Evolutionary conservation across 2,329 filamentous ascomycete genomes (phyloP), one percentile per base, ranked within the genome.

Genomic region (Magnaporthales sp.): DNA sequence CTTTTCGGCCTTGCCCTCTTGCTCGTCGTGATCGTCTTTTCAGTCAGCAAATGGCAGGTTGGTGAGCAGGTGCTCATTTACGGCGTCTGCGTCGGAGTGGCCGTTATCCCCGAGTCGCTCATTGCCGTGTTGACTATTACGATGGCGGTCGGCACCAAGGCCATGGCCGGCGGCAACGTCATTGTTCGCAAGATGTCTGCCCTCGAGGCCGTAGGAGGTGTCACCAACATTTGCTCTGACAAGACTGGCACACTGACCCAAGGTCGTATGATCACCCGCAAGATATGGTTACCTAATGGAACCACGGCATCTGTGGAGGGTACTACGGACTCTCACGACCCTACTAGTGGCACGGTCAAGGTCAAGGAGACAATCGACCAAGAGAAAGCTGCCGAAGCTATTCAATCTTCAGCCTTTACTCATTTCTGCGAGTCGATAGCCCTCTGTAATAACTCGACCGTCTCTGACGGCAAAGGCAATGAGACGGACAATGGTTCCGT

Each of bases 41-140:
- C 80, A 4, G 83, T 86, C 29, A 89, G 88, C 73, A 71, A 78
- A 4, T 85, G 84, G 72, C 76, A 77, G 9, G 75, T 76, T 62
- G 77, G 80, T 19, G 78, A 77, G 32, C 84, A 87, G 70, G 84
- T 88, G 67, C 86, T 88, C 67, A 87, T 89, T 69, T 88, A 88
- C 70, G 86, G 85, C 3, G 85, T 88, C 8, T 84, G 84, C 0
- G 84, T 82, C 1, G 83, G 82, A 26, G 75, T 88, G 22, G 84
- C 81, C 32, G 87, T 88, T 83, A 87, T 89, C 71, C 86, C 86
- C 0, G 86, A 84, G 4, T 85, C 84, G 51, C 77, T 90, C 58
- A 85, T 89, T 46, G 86, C 88, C 4, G 87, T 89, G 2, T 76
- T 90, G 31, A 90, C 87, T 1, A 89, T 90, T 66, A 89, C 87